Evolutionary conservation across 2,329 filamentous ascomycete species (phyloP).

Genomic region (Ophiognomonia clavigignenti-juglandacearum): DNA sequence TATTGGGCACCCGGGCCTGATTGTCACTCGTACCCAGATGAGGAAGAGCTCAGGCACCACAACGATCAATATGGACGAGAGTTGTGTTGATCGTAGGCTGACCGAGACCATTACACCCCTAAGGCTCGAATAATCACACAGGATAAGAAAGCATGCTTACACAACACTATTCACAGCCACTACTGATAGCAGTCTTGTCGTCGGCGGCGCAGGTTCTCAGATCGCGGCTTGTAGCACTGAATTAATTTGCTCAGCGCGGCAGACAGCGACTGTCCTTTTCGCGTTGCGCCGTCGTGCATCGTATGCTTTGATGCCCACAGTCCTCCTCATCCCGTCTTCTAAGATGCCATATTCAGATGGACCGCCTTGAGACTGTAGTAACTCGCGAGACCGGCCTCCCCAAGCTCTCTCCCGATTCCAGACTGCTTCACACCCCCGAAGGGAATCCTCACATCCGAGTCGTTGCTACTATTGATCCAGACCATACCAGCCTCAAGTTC

Average conservation of each 20-base stretch:
- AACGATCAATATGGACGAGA: neutral
- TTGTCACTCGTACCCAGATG: neutral
- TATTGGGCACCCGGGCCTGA: conserved; percentile 13
- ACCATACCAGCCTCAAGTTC: conserved; percentile 54
- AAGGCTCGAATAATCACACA: no score
- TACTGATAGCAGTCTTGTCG: no score
- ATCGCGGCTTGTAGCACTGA: no score
- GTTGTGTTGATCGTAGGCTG: neutral
- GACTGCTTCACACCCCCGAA: conserved; percentile 39
- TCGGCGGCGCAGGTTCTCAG: no score
- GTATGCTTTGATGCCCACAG: no score
- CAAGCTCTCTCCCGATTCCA: conserved; percentile 32
- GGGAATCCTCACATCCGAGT: conserved; percentile 45
- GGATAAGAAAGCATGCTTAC: neutral
- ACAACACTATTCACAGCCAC: neutral
- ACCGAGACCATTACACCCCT: neutral
- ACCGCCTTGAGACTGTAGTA: conserved; percentile 32
- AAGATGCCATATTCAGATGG: conserved; percentile 30
- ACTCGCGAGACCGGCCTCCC: conserved; percentile 30
- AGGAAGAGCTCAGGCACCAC: neutral
- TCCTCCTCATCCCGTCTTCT: neutral
- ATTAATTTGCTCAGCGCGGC: no score
- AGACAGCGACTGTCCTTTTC: no score
- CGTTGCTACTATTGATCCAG: conserved; percentile 41
- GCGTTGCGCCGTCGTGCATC: no score